phyloP scores from a whole-genome alignment of 768 basidiomycete species.

The Rubroboletus pulcherrimus region DNA sequence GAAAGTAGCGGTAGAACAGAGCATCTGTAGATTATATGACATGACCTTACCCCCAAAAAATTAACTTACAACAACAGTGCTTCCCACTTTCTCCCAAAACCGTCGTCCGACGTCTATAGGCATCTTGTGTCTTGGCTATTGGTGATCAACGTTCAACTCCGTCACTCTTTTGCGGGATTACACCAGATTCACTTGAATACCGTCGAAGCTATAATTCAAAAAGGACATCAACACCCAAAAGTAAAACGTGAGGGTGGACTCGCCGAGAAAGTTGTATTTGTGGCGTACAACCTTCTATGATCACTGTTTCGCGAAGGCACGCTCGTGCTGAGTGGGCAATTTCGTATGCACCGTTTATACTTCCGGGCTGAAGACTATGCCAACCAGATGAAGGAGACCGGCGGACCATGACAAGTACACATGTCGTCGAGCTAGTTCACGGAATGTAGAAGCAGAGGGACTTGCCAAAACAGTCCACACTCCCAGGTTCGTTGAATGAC shows the following conservation, averaged over 20 bases:
- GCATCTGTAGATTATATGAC: not conserved
- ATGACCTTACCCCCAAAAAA: not conserved
- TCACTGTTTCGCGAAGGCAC: not conserved
- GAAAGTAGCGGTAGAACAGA: not conserved
- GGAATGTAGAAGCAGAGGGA: not conserved
- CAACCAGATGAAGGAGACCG: not conserved
- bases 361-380: not conserved
- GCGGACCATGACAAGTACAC: not conserved
- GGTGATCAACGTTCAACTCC: not conserved
- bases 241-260: not conserved
- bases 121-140: not conserved
- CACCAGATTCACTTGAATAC: not conserved
- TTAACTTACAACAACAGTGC: not conserved
- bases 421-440: not conserved
- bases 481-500: not conserved
- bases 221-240: not conserved
- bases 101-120: not conserved
- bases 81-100: not conserved
- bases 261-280: not conserved
- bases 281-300: not conserved
- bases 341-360: not conserved
- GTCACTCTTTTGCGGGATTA: not conserved
- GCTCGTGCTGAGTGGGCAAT: not conserved
- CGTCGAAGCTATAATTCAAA: not conserved
- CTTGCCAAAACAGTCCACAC: not conserved